phyloP scores from a whole-genome alignment of 202 grass and related monocot species.

The Setaria viridis region DNA sequence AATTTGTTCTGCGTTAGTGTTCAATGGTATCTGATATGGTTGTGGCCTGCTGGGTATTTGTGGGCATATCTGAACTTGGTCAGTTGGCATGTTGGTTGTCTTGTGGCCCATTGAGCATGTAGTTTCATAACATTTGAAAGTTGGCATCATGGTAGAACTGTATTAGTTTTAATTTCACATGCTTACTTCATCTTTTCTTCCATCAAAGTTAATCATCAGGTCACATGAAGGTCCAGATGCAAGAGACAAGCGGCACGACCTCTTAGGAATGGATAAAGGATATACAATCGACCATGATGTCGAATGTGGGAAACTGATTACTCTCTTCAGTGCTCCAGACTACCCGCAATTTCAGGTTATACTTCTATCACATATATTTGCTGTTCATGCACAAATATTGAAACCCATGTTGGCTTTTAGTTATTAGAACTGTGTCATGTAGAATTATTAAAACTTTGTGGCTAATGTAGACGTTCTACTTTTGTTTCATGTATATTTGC shows the following conservation, averaged over 20 bases:
- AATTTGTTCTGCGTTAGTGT: too few relatives aligned
- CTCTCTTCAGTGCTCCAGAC: conserved; percentile 94
- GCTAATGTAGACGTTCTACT: not conserved
- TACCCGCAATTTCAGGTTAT: conserved; percentile 98
- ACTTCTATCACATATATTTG: conserved; percentile 21
- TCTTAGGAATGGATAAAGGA: conserved; percentile 84
- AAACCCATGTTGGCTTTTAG: not conserved
- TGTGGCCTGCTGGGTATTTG: not conserved
- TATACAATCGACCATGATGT: conserved; percentile 96
- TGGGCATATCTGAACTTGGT: conserved; percentile 14
- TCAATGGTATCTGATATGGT: not conserved
- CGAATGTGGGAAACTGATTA: conserved; percentile 84
- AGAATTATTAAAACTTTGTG: not conserved
- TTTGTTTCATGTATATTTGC: not conserved
- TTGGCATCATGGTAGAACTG: not conserved
- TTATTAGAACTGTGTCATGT: not conserved
- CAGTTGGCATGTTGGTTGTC: not conserved
- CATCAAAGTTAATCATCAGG: conserved; percentile 97
- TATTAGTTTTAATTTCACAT: conserved; percentile 8
- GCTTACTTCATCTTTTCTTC: conserved; percentile 53
- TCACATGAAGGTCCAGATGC: conserved; percentile 99
- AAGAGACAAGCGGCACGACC: conserved; percentile 80
- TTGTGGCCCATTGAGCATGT: not conserved
- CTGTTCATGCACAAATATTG: not conserved
- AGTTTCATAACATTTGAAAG: conserved; percentile 17